phyloP scores from a whole-genome alignment of 495 filamentous ascomycete species.

The Xylaria venustula region DNA sequence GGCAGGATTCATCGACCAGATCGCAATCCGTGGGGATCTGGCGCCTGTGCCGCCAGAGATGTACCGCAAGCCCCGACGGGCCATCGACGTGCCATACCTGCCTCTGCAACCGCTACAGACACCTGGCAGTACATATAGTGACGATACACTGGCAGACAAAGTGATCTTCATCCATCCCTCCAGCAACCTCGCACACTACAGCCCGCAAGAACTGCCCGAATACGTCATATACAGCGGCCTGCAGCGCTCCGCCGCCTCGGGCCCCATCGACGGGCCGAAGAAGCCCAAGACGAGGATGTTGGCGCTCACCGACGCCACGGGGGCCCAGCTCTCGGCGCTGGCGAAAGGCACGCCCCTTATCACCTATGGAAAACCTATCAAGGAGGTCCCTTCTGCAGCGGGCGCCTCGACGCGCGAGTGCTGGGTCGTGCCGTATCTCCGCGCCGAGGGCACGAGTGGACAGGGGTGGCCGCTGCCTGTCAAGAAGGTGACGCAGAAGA shows the following conservation, averaged over 20 bases:
- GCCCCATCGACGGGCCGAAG: conserved; percentile 50
- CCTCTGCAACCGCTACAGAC: conserved; percentile 70
- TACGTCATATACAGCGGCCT: conserved; percentile 88
- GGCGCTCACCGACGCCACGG: conserved; percentile 74
- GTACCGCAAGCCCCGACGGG: conserved; percentile 68
- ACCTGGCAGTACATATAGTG: not conserved
- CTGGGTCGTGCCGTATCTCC: conserved; percentile 77
- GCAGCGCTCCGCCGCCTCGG: conserved; percentile 54
- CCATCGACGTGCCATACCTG: conserved; percentile 87
- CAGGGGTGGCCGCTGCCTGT: conserved; percentile 83
- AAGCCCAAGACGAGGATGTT: conserved; percentile 85
- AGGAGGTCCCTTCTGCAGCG: conserved; percentile 57
- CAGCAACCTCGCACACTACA: conserved; percentile 69
- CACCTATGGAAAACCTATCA: conserved; percentile 85
- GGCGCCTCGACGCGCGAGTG: conserved; percentile 62
- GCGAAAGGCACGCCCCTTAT: conserved; percentile 85
- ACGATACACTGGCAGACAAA: conserved; percentile 43
- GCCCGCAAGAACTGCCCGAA: conserved; percentile 69
- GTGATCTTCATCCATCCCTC: conserved; percentile 83
- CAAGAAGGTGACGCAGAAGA: conserved; percentile 77
- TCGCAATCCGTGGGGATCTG: conserved; percentile 90
- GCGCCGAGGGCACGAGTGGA: conserved; percentile 58
- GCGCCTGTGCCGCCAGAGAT: conserved; percentile 70
- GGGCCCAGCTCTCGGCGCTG: conserved; percentile 71
- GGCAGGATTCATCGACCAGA: conserved; percentile 90